phyloP scores from a whole-genome alignment of 1,284 basidiomycete genomes.

The Termitomyces sp. region DNA sequence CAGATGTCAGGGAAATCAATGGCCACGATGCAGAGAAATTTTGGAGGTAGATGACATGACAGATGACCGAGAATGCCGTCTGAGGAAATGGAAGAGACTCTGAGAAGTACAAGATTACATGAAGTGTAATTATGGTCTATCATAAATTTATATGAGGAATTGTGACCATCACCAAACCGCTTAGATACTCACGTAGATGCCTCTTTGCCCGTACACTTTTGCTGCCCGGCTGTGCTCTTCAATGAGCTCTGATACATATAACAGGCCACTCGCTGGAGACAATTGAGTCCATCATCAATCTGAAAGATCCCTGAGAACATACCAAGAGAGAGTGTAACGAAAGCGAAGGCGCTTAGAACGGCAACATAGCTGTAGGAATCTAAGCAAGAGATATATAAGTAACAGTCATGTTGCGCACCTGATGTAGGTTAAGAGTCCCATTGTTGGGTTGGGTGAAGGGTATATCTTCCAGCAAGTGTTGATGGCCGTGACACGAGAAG shows the following conservation, averaged over 20 bases:
- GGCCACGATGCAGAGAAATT: slow-evolving; percentile 91
- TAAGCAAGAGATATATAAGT: background rate
- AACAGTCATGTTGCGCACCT: slow-evolving; percentile 28
- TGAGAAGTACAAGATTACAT: slow-evolving; percentile 71
- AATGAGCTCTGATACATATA: slow-evolving; percentile 91
- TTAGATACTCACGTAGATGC: slow-evolving; percentile 73
- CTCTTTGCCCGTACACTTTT: slow-evolving; percentile 74
- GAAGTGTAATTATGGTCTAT: slow-evolving; percentile 74
- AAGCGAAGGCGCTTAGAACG: slow-evolving; percentile 64
- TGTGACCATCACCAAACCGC: background rate
- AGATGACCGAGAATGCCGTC: slow-evolving; percentile 73
- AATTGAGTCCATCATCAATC: slow-evolving; percentile 5
- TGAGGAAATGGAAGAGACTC: slow-evolving; percentile 77
- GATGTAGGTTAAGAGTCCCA: slow-evolving; percentile 48
- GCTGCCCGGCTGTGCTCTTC: slow-evolving; percentile 85
- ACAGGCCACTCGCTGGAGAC: slow-evolving; percentile 75
- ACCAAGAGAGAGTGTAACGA: slow-evolving; percentile 80
- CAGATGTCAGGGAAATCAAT: slow-evolving; percentile 80
- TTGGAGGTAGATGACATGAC: slow-evolving; percentile 84
- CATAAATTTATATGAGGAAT: background rate
- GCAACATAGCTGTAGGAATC: slow-evolving; percentile 52
- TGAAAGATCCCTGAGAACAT: slow-evolving; percentile 16
- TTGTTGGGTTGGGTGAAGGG: slow-evolving; percentile 17
- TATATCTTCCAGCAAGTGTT: slow-evolving; percentile 10
- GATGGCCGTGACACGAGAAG: slow-evolving; percentile 2